A percentile compares a stretch with the other conserved stretches of the same genome.
Evolutionary conservation across 2,329 filamentous ascomycete species (phyloP).

Genomic region (Microdochium bolleyi): DNA sequence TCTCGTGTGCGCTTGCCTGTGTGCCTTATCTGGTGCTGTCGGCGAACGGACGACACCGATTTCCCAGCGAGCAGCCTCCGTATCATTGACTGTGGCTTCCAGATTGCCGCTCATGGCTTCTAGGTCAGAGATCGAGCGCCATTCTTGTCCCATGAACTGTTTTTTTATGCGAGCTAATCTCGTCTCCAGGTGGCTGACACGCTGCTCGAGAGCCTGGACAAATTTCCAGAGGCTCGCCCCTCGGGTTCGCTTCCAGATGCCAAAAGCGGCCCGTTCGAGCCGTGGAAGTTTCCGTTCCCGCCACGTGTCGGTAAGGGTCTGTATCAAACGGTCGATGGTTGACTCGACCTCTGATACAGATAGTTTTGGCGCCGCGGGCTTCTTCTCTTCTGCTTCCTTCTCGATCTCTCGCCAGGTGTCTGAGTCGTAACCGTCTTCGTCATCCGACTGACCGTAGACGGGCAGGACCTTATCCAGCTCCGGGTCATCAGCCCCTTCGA

Average conservation of each 20-base stretch:
- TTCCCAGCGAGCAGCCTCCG: slow-evolving; percentile 26
- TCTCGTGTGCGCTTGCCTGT: neutral
- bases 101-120: neutral
- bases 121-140: neutral
- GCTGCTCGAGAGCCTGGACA: neutral
- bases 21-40: slow-evolving; percentile 16
- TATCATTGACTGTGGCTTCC: neutral
- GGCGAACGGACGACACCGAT: slow-evolving; percentile 27
- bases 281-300: slow-evolving; percentile 46
- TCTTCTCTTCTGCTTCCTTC: slow-evolving; percentile 35
- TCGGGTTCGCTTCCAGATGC: slow-evolving; percentile 54
- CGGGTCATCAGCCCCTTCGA: slow-evolving; percentile 15
- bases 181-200: neutral
- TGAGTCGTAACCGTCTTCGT: slow-evolving; percentile 43
- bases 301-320: slow-evolving; percentile 47
- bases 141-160: neutral
- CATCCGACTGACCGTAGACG: slow-evolving; percentile 45
- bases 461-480: slow-evolving; percentile 35
- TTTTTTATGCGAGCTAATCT: neutral
- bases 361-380: slow-evolving; percentile 6
- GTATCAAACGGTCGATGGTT: slow-evolving; percentile 46
- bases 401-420: slow-evolving; percentile 56
- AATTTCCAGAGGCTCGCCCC: slow-evolving; percentile 26
- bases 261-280: slow-evolving; percentile 46
- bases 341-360: slow-evolving; percentile 30